Base-by-base conservation (phyloP, 2,329 filamentous ascomycete genomes). In the Cercospora zeina region DNA sequence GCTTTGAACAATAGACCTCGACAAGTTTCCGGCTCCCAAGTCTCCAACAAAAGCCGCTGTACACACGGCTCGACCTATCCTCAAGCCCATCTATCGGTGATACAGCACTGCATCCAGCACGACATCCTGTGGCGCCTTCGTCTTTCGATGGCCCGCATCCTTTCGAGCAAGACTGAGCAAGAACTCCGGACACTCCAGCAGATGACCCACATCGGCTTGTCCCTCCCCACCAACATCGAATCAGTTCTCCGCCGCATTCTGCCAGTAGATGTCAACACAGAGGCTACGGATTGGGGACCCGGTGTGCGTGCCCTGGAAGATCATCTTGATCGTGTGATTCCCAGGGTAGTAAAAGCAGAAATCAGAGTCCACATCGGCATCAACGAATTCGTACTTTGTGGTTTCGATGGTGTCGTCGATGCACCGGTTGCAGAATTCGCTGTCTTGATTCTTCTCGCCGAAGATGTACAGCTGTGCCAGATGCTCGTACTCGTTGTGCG, bases 371-470 rank as follows among this genome's bases (percentile, higher is more conserved):
- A n/a, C n/a, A n/a, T n/a, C n/a, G 30, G 30, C 4, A 31, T 31
- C 30, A 9, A 31, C 9, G 9, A 31, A 31, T 31, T 31, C 30
- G 30, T 31, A 31, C 5, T 31, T 31, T 31, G 30, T 31, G 5
- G 9, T 5, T 4, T 31, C 30, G 30, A 31, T 31, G 30, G 9
- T 31, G 4, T 31, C 16, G 16, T 42, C 39, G 3, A 64, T 50
- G 34, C 47, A 54, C 1, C 10, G 34, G 14, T 64, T 51, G 30
- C 54, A 61, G 47, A 58, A 56, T 1, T 36, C 31, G 5, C 2
- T 16, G 45, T 64, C 62, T n/a, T 61, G 58, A 13, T 50, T 27
- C n/a, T 61, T 61, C 31, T 64, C 62, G 39, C 54, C 62, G 36
- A 62, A 58, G 36, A 62, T 49, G 54, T 58, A 62, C 3, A 64